phyloP scores from a whole-genome alignment of 2,329 filamentous ascomycete genomes.

The Aspergillus sp. region DNA sequence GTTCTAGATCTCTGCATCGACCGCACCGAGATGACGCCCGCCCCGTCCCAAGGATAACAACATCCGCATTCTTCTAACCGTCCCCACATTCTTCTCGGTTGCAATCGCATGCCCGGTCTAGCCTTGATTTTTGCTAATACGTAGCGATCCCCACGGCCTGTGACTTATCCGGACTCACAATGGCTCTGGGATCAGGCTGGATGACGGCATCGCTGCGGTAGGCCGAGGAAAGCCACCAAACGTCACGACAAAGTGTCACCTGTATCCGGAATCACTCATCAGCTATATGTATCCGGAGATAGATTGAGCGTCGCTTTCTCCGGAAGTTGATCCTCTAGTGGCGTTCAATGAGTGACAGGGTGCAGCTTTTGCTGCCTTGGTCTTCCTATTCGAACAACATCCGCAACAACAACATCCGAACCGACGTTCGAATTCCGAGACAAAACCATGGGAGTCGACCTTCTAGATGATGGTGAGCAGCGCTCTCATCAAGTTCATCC shows the following conservation, averaged over 20 bases:
- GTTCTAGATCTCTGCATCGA: neutral
- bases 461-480: slow-evolving; percentile 29
- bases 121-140: neutral
- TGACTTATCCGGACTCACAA: slow-evolving; percentile 8
- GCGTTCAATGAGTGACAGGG: slow-evolving; percentile 4
- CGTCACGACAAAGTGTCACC: slow-evolving; percentile 5
- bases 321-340: neutral
- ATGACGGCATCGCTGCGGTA: slow-evolving; percentile 26
- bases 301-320: neutral
- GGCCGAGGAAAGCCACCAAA: neutral
- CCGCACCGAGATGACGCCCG: neutral
- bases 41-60: neutral
- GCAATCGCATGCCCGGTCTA: slow-evolving; percentile 8
- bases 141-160: neutral
- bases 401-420: neutral
- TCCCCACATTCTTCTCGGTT: slow-evolving; percentile 25
- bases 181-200: slow-evolving; percentile 6
- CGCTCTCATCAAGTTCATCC: slow-evolving; percentile 29
- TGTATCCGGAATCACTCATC: neutral
- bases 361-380: slow-evolving; percentile 14
- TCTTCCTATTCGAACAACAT: slow-evolving; percentile 2
- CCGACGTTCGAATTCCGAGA: slow-evolving; percentile 19
- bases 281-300: slow-evolving; percentile 8
- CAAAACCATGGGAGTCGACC: slow-evolving; percentile 38
- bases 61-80: slow-evolving; percentile 20